Conservation (phyloP, 2,329 filamentous ascomycete genomes). For the Arthrobotrys conoides region DNA sequence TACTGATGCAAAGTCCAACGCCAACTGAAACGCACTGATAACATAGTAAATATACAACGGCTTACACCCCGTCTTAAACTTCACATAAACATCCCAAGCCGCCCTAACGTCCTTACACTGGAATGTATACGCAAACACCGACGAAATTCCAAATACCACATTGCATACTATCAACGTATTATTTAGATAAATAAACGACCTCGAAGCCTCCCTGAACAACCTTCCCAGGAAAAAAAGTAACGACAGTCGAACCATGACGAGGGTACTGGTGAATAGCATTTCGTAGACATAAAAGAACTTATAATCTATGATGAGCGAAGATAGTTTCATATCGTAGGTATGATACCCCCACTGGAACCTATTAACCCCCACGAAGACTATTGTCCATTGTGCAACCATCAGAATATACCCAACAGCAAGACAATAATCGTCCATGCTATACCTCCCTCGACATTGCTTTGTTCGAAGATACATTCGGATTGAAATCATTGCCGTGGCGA, state of each 20-base stretch:
- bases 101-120: slow-evolving; percentile 32
- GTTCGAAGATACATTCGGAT: slow-evolving; percentile 45
- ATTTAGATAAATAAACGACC: slow-evolving; percentile 30
- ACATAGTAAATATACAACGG: slow-evolving; percentile 51
- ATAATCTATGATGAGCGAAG: slow-evolving; percentile 36
- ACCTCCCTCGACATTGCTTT: slow-evolving; percentile 29
- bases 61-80: slow-evolving; percentile 45
- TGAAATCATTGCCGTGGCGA: slow-evolving; percentile 38
- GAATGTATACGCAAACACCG: slow-evolving; percentile 48
- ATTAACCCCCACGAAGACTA: slow-evolving; percentile 51
- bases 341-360: slow-evolving; percentile 50
- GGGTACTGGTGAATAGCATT: slow-evolving; percentile 31
- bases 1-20: slow-evolving; percentile 49
- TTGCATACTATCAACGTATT: slow-evolving; percentile 48
- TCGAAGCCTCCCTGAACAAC: slow-evolving; percentile 42
- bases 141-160: slow-evolving; percentile 24
- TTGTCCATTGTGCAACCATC: slow-evolving; percentile 30
- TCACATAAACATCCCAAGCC: slow-evolving; percentile 50
- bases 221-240: slow-evolving; percentile 44
- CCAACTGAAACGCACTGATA: slow-evolving; percentile 48
- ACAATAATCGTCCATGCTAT: slow-evolving; percentile 47
- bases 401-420: slow-evolving; percentile 32
- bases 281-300: slow-evolving; percentile 51
- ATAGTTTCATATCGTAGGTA: slow-evolving; percentile 51
- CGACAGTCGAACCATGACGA: slow-evolving; percentile 43